Evolutionary conservation across 257 asterid species (phyloP).

Genomic region (Haberlea rhodopensis): DNA sequence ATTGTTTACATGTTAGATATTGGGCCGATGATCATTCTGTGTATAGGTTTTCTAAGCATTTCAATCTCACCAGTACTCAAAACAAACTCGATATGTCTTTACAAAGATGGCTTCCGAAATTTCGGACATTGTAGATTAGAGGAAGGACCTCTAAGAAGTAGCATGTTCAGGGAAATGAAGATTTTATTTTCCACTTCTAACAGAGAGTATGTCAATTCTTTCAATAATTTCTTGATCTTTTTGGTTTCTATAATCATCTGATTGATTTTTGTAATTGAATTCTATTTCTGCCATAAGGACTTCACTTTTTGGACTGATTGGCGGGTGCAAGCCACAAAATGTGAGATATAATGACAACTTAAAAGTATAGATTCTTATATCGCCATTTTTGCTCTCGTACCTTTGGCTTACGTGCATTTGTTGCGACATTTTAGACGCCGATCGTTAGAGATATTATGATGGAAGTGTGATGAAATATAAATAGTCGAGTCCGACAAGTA

Average conservation of each 20-base stretch:
- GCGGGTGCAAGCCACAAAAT: constrained; percentile 23
- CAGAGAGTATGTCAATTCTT: constrained; percentile 60
- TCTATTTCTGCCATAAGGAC: constrained; percentile 37
- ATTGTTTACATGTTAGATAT: constrained; percentile 20
- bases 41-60: constrained; percentile 26
- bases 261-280: constrained; percentile 49
- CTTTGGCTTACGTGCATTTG: neutral
- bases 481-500: too few species aligned
- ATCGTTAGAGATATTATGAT: too few species aligned
- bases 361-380: neutral
- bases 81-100: constrained; percentile 16
- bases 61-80: constrained; percentile 22
- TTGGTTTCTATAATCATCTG: constrained; percentile 35
- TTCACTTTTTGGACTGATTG: constrained; percentile 25
- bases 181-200: constrained; percentile 26
- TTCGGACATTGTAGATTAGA: constrained; percentile 64
- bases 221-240: constrained; percentile 30
- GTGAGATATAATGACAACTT: constrained; percentile 24
- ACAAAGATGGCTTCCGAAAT: constrained; percentile 36
- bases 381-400: neutral
- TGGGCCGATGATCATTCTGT: constrained; percentile 23
- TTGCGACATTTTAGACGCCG: too few species aligned
- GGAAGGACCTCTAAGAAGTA: constrained; percentile 41
- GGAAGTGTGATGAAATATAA: too few species aligned
- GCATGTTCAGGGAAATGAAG: constrained; percentile 35